A percentile compares a stretch with the other conserved stretches of the same genome.
These are phyloP conservation scores for Leccinum imitatum DNA, from an alignment of 768 basidiomycete species.

Conservation along the genomic window DNA sequence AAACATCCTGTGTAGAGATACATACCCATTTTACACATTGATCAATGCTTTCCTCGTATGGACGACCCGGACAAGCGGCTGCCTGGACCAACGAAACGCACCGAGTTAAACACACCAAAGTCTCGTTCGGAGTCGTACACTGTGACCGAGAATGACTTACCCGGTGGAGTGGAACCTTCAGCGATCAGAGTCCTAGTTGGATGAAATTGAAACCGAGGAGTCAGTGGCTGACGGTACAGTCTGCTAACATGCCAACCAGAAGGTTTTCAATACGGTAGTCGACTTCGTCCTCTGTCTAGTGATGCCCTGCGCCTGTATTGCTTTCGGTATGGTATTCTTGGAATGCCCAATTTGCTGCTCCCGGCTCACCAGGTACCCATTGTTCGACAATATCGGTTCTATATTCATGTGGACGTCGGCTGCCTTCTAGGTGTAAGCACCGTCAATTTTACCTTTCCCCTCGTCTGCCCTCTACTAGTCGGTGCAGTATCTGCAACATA, in stretches of 20 bases:
- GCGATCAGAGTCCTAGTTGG: too few species aligned
- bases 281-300: slow-evolving; percentile 34
- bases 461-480: slow-evolving; percentile 48
- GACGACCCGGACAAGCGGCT: too few species aligned
- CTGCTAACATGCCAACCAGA: slow-evolving; percentile 18
- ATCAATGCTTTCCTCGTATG: too few species aligned
- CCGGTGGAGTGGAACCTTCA: background rate
- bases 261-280: slow-evolving; percentile 19
- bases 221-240: too few species aligned
- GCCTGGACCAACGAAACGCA: too few species aligned
- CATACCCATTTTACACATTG: too few species aligned
- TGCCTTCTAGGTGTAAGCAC: slow-evolving; percentile 39
- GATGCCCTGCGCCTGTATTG: slow-evolving; percentile 33
- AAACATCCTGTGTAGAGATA: too few species aligned
- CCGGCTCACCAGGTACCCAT: slow-evolving; percentile 21
- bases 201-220: too few species aligned
- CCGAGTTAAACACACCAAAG: too few species aligned
- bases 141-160: too few species aligned
- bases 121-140: too few species aligned
- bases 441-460: slow-evolving; percentile 35
- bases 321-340: slow-evolving; percentile 26
- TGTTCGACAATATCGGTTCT: slow-evolving; percentile 52
- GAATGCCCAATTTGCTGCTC: background rate
- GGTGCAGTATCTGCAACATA: slow-evolving; percentile 47
- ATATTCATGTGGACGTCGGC: slow-evolving; percentile 49